phyloP scores from a whole-genome alignment of 345 rosid genomes.

The Abelmoschus esculentus region DNA sequence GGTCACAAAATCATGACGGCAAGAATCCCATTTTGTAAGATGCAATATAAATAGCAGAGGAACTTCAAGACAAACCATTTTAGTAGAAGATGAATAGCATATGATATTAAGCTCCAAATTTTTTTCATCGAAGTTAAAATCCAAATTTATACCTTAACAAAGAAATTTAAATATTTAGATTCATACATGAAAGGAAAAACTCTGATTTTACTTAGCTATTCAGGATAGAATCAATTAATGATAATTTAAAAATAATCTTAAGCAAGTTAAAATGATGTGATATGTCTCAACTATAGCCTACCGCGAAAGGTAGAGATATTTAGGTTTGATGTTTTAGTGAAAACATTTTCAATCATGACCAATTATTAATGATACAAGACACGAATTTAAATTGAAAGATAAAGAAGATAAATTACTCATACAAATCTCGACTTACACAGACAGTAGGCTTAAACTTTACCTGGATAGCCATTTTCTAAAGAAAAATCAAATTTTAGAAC shows the following conservation, averaged over 20 bases:
- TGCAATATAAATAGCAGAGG: background rate
- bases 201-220: background rate
- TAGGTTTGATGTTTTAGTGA: background rate
- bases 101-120: background rate
- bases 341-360: background rate
- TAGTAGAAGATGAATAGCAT: too few species aligned
- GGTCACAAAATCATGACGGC: background rate
- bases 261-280: background rate
- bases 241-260: too few species aligned
- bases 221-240: background rate
- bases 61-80: too few species aligned
- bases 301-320: background rate
- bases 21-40: background rate
- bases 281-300: background rate
- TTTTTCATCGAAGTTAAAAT: background rate
- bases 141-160: background rate
- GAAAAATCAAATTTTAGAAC: too few species aligned
- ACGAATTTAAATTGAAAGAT: background rate
- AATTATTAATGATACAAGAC: background rate
- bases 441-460: too few species aligned
- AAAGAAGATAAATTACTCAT: too few species aligned
- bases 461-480: too few species aligned
- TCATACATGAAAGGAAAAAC: background rate
- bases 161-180: background rate
- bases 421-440: too few species aligned